Evolutionary conservation across 108 stramenopile genomes (phyloP), one percentile per base, ranked within the genome.

Genomic region (Hondaea fermentalgiana): DNA sequence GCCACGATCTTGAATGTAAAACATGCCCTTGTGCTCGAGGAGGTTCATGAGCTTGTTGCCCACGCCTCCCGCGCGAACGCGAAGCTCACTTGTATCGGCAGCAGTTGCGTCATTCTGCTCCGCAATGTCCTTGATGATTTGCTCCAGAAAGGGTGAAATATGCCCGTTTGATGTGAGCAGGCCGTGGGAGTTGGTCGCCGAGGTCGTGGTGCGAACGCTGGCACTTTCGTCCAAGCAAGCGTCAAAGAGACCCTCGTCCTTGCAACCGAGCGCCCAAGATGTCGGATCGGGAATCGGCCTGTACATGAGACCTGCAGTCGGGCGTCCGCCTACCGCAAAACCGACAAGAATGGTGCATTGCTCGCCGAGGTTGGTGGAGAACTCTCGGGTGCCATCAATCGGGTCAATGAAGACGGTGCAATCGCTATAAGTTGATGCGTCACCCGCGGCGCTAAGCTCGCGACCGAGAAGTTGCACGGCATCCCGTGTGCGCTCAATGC

Each of bases 351-450:
- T 95, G n/a, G 93, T 94, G 44, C 95, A 95, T 5, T 91, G 88
- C 60, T 94, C 95, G 25, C 95, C 94, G 25, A 95, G 88, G 44
- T 92, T 94, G 8, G 93, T 91, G 44, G 95, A 93, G 90, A 95
- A 96, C 35, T 94, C 93, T 17, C 94, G 93, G 45, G 96, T 96
- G 53, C 95, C 96, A 91, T 96, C 96, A 21, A 96, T 91, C 12
- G 96, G 96, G 89, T 96, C 96, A n/a, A 96, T 93, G 69, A 95
- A 94, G 64, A 95, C 92, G n/a, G 88, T 72, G 69, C 87, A 60
- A 17, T 87, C 88, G 91, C 90, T 53, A 93, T 94, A 92, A 90
- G 93, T 49, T 92, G 94, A 87, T 91, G 93, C 57, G 14, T 23
- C 64, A 69, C 92, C 72, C 88, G 92, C 69, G 55, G 58, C 25